Base-by-base conservation (phyloP, 192 early-diverging fungal species). In the Obelidium mucronatum region DNA sequence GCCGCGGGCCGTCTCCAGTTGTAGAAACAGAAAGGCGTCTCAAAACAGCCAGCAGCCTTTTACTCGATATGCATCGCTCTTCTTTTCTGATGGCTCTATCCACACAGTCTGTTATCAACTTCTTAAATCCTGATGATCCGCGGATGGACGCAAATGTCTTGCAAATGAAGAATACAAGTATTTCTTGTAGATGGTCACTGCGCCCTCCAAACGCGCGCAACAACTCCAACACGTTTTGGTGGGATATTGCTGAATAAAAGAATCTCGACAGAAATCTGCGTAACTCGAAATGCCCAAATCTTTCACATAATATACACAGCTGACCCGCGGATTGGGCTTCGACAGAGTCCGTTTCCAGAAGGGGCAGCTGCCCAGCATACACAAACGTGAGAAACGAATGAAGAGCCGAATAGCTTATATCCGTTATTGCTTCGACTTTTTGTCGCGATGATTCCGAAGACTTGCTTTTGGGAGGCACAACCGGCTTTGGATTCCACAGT, bases 311-410 rank as follows among this genome's bases (percentile, higher is more conserved):
- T 3, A 62, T 2, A 26, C 3, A 28, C 17, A 74, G 37, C 1
- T 74, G 53, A 3, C 59, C 59, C 3, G 62, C 0, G 15, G 31
- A 11, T 6, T 8, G 3, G 5, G 39, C 40, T 15, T 74, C 72
- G 24, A 51, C 19, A 24, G 58, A 19, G 1, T 40, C 6, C 17
- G 40, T 24, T 62, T 74, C 72, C 26, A 74, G 59, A 3, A 74
- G 30, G 11, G 72, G 72, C 3, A 74, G 42, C 6, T 59, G 60
- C 6, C 66, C 55, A n/a, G 74, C 60, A 69, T 80, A 80, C 6
- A 76, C 35, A 63, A 70, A 72, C 0, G 19, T 37, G 36, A 80
- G 53, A 54, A 76, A 64, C 4, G 67, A 56, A 3, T 62, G 65
- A 22, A 67, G 34, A 11, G 56, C 63, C 4, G n/a, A 19, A 44